Conservation (phyloP, 495 filamentous ascomycete species). For the Friedmanniomyces endolithicus region DNA sequence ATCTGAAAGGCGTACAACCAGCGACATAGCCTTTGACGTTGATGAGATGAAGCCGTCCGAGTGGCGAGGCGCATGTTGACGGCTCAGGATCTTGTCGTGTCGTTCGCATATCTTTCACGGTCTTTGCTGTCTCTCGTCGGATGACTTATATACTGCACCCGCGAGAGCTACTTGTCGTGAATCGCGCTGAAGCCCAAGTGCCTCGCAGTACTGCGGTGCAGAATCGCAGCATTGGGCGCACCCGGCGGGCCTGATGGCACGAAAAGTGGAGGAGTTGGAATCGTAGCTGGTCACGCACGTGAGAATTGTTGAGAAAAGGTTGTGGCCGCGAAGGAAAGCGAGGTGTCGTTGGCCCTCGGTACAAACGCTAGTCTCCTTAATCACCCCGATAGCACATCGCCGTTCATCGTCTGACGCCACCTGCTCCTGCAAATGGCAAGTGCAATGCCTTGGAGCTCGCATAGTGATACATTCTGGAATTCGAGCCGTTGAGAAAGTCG, state of each 20-base stretch:
- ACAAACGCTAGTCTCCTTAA: neutral
- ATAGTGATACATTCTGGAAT: constrained; percentile 10
- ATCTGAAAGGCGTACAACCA: neutral
- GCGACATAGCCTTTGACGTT: neutral
- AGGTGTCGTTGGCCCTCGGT: neutral
- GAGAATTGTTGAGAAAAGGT: neutral
- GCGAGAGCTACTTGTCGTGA: too few relatives aligned
- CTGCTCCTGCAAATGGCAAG: neutral
- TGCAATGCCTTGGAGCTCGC: neutral
- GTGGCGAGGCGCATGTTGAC: neutral
- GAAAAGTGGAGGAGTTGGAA: neutral
- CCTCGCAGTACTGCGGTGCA: neutral
- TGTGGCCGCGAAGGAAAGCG: neutral
- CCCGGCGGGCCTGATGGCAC: neutral
- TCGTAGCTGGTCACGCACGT: neutral
- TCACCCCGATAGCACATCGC: neutral
- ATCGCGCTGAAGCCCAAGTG: too few relatives aligned
- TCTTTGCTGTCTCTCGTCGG: too few relatives aligned
- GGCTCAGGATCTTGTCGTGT: too few relatives aligned
- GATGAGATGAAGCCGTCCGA: neutral
- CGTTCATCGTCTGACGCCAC: neutral
- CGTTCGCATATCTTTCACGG: too few relatives aligned
- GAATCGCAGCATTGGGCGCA: neutral
- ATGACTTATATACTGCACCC: too few relatives aligned
- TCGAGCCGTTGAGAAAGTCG: neutral